Evolutionary conservation across 495 filamentous ascomycete genomes (phyloP).

Genomic region (Trichocladium uniseriatum): DNA sequence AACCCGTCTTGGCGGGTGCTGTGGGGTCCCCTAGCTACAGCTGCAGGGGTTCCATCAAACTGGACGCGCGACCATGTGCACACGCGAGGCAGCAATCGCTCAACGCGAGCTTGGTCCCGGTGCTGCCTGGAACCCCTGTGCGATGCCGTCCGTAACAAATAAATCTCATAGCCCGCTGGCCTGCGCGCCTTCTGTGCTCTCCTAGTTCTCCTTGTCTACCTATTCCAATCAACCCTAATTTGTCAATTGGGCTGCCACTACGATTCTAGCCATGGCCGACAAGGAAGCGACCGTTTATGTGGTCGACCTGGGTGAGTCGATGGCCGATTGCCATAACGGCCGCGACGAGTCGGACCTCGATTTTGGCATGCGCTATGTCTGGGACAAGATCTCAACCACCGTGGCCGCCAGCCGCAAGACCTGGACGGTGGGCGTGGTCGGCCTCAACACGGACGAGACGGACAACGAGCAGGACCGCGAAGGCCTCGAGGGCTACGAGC

Average conservation of each 20-base stretch:
- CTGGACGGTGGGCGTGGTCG: conserved; percentile 68
- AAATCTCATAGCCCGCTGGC: not conserved
- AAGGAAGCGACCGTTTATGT: conserved; percentile 94
- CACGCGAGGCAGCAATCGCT: conserved; percentile 16
- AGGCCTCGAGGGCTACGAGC: conserved; percentile 55
- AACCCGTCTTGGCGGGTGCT: too few species aligned
- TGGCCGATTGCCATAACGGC: conserved; percentile 66
- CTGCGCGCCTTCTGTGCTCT: not conserved
- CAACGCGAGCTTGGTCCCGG: conserved; percentile 10
- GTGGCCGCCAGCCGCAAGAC: conserved; percentile 79
- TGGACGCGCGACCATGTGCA: conserved; percentile 28
- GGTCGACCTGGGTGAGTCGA: conserved; percentile 75
- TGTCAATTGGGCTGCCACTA: not conserved
- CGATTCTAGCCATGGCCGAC: conserved; percentile 58
- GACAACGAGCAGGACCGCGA: conserved; percentile 50
- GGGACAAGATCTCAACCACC: conserved; percentile 86
- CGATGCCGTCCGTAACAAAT: not conserved
- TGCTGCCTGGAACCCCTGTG: conserved; percentile 21
- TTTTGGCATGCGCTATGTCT: conserved; percentile 86
- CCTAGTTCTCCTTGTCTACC: not conserved
- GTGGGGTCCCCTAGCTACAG: too few species aligned
- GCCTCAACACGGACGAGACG: conserved; percentile 72
- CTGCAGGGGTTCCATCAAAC: too few species aligned
- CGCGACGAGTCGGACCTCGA: conserved; percentile 74
- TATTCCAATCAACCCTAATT: not conserved